These are phyloP conservation scores for Sphaceloma murrayae DNA, from an alignment of 2,329 filamentous ascomycete genomes.

Conservation along the genomic window DNA sequence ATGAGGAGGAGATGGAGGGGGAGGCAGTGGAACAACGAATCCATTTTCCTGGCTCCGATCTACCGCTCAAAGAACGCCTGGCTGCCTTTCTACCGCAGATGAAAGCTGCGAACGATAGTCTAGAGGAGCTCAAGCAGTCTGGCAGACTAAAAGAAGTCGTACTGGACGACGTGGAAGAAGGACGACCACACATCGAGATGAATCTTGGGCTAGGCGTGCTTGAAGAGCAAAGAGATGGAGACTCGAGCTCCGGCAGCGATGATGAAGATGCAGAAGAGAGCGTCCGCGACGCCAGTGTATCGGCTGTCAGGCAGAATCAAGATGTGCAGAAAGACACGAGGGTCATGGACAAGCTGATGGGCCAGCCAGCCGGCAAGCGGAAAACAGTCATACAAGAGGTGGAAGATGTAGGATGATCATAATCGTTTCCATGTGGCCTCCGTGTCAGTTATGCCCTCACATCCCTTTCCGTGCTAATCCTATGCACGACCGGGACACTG, in stretches of 20 bases:
- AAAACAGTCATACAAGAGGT: slow-evolving; percentile 19
- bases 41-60: not conserved
- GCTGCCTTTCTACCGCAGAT: slow-evolving; percentile 27
- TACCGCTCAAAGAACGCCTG: slow-evolving; percentile 19
- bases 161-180: slow-evolving; percentile 28
- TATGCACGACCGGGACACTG: slow-evolving; percentile 67
- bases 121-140: slow-evolving; percentile 20
- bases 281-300: not conserved
- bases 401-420: slow-evolving; percentile 4
- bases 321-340: slow-evolving; percentile 21
- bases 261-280: slow-evolving; percentile 4
- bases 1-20: not conserved
- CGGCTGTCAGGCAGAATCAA: too few relatives aligned
- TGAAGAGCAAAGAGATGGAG: slow-evolving; percentile 23
- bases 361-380: slow-evolving; percentile 16
- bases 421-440: not conserved
- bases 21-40: not conserved
- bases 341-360: slow-evolving; percentile 23
- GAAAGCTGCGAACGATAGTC: slow-evolving; percentile 25
- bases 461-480: slow-evolving; percentile 40
- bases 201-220: slow-evolving; percentile 29
- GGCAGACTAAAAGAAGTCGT: slow-evolving; percentile 21
- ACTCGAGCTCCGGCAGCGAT: slow-evolving; percentile 16
- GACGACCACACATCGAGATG: slow-evolving; percentile 30
- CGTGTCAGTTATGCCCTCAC: slow-evolving; percentile 16